These are phyloP conservation scores for Aspergillus nomiae DNA, from an alignment of 2,329 filamentous ascomycete species.

Conservation along the genomic window DNA sequence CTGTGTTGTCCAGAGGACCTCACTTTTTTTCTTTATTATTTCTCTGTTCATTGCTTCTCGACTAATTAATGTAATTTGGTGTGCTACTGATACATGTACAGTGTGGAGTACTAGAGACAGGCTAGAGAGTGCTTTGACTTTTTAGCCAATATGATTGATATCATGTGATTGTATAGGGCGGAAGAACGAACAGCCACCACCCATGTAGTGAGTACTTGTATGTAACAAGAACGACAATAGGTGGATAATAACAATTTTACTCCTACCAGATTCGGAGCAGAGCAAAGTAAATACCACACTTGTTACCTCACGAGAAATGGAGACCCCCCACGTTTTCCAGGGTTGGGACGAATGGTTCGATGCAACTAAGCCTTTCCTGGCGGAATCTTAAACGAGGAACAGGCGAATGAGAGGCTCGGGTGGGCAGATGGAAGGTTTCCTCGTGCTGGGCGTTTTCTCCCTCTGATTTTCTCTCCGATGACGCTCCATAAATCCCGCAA, in stretches of 20 bases:
- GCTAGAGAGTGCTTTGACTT: background rate
- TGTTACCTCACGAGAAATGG: too few relatives aligned
- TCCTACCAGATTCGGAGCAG: too few relatives aligned
- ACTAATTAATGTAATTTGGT: background rate
- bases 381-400: background rate
- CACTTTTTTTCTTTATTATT: background rate
- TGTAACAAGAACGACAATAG: too few relatives aligned
- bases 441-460: background rate
- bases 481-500: background rate
- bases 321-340: background rate
- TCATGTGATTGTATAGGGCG: background rate
- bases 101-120: background rate
- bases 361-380: background rate
- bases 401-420: conserved; percentile 7
- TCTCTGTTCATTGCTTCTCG: background rate
- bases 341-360: background rate
- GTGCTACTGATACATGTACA: background rate
- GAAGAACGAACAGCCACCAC: background rate
- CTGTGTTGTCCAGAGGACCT: background rate
- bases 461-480: background rate
- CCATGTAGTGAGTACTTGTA: too few relatives aligned
- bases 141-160: background rate
- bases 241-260: too few relatives aligned
- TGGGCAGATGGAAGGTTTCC: background rate
- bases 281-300: too few relatives aligned